Base-by-base conservation (phyloP, 257 asterid genomes). In the Solanum virginianum region DNA sequence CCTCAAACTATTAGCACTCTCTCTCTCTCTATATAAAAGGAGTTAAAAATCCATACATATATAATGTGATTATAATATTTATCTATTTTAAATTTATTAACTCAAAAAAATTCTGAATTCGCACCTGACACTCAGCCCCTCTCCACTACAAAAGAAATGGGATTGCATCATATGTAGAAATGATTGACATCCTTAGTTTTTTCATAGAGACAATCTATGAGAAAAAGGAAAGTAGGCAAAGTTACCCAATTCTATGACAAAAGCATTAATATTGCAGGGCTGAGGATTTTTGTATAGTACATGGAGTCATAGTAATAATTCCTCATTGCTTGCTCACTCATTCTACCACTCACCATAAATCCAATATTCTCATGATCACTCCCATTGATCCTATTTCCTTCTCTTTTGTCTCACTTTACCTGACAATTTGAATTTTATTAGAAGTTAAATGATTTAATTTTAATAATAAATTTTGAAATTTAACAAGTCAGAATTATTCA, bases 241-340 rank as follows among this genome's bases (percentile, higher is more conserved):
- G 70, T 7, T 43, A 7, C 29, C 8, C 36, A 26, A 22, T 84
- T 24, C 24, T n/a, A 9, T 55, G 85, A 80, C 53, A 57, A 79
- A 63, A 43, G 49, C 66, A 24, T 77, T 77, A 15, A 81, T 56
- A 29, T 74, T 87, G 80, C 85, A 87, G 56, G 56, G 83, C 80
- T 68, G 83, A n/a, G 16, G 72, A 53, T 65, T 56, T 32, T 6
- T 63, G 11, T 17, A 75, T 15, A 3, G 6, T 36, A 36, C 41
- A 36, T 36, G 41, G 45, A 43, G 47, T 3, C 62, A 49, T 22
- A 7, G 0, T 15, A 49, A 15, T 77, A 77, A 16, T 51, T 53
- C 47, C 49, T 16, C 82, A 10, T 26, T 53, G 65, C 49, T 79
- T 79, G 82, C 18, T 77, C 82, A 16, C 82, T 77, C 63, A 53